Evolutionary conservation across 257 asterid species (phyloP), one percentile per base, ranked within the genome.

Genomic region (Nyctanthes arbortristis): DNA sequence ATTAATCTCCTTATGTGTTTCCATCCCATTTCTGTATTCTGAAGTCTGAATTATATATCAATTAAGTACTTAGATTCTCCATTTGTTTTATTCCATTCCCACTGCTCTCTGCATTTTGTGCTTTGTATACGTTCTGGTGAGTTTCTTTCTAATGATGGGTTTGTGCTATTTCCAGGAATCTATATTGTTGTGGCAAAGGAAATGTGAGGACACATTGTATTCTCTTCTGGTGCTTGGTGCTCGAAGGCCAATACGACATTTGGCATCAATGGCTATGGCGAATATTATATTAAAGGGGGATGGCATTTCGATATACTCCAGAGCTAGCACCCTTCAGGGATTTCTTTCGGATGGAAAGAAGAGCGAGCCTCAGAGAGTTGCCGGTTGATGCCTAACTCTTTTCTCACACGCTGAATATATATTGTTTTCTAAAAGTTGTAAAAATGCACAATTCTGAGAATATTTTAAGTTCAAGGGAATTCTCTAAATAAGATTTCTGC

Each of bases 301-400:
- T 71, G 45, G 76, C 61, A 94, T 94, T 68, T 91, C 99, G 0
- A 84, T 94, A 79, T 94, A 94, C 84, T 94, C 99, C 18, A 89
- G 99, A 78, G 99, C 91, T 37, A 94, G 99, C 87, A 87, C 88
- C 77, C 92, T 94, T 59, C 99, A 91, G 87, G 99, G 99, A 65
- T 86, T 91, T 77, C 95, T 94, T 58, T 85, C 99, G 9, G 97
- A 91, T 80, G 96, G 93, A 63, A 94, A 85, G 88, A 94, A 77
- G 83, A 86, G 75, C 2, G 97, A 87, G 62, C 91, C 97, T 73
- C 90, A 79, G 74, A 84, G 84, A 86, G 91, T 91, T 64, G 95
- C 99, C 43, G 99, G 99, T 94, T 73, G 7, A 94, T 84, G 65
- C 56, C 33, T 54, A 61, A 61, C 27, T 35, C 25, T 39, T 72